A percentile compares a stretch with the other conserved stretches of the same genome.
Evolutionary conservation across 2,329 filamentous ascomycete species (phyloP).

Genomic region (Stachybotrys chlorohalonatus): DNA sequence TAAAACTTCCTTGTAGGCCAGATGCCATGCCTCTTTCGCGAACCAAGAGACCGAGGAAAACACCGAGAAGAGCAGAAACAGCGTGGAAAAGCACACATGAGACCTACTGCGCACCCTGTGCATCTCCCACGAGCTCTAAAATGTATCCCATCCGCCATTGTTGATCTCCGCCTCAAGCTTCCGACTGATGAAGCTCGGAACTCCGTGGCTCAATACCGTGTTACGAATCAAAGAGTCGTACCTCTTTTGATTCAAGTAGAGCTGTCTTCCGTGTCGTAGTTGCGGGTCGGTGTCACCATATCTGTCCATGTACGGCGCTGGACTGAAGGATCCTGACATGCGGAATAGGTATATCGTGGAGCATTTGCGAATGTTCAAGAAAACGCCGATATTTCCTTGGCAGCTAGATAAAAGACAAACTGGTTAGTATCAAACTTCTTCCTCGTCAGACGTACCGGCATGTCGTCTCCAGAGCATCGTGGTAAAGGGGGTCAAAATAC

Average conservation of each 20-base stretch:
- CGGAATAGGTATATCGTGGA: constrained; percentile 81
- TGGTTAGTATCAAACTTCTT: constrained; percentile 1
- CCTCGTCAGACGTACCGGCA: no score
- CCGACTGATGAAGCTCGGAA: constrained; percentile 82
- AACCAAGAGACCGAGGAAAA: no score
- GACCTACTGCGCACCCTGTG: no score
- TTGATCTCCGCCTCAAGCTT: constrained; percentile 94
- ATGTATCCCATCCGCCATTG: constrained; percentile 91
- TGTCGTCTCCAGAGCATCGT: constrained; percentile 1
- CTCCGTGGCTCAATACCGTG: constrained; percentile 77
- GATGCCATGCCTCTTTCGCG: no score
- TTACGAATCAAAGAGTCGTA: constrained; percentile 84
- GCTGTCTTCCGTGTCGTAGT: constrained; percentile 74
- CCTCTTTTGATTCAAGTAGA: constrained; percentile 87
- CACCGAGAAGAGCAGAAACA: no score
- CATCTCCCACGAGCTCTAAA: constrained; percentile 11
- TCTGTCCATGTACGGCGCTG: constrained; percentile 88
- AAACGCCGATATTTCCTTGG: constrained; percentile 82
- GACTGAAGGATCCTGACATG: constrained; percentile 71
- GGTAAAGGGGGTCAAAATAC: not conserved
- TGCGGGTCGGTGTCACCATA: constrained; percentile 95
- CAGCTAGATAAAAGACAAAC: constrained; percentile 48
- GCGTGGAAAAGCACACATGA: no score
- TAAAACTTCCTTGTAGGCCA: no score
- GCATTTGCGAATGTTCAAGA: constrained; percentile 95